phyloP scores from a whole-genome alignment of 1,284 basidiomycete genomes.

The Tremellales sp. region DNA sequence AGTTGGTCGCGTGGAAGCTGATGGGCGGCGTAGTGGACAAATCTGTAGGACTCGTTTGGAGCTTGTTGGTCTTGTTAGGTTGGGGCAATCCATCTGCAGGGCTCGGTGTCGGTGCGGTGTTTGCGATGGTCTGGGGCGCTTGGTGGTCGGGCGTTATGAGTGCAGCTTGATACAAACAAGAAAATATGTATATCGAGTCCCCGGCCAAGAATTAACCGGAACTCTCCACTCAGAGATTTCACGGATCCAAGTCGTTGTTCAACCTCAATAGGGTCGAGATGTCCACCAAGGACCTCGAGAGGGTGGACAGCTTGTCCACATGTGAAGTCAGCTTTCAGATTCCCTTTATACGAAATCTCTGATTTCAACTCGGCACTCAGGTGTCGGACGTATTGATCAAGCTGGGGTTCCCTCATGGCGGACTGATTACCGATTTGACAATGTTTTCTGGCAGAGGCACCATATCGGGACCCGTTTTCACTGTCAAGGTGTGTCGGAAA shows the following conservation, averaged over 20 bases:
- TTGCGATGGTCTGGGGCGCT: constrained; percentile 42
- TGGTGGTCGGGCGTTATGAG: constrained; percentile 43
- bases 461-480: constrained; percentile 76
- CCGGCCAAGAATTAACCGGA: too few relatives aligned
- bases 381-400: constrained; percentile 89
- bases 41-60: constrained; percentile 42
- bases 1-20: constrained; percentile 22
- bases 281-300: too few relatives aligned
- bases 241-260: too few relatives aligned
- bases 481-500: constrained; percentile 58
- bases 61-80: constrained; percentile 37
- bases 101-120: constrained; percentile 39
- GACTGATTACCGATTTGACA: constrained; percentile 75
- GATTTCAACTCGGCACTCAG: constrained; percentile 42
- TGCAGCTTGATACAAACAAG: too few relatives aligned
- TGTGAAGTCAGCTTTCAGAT: constrained; percentile 2
- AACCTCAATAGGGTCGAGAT: too few relatives aligned
- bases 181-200: too few relatives aligned
- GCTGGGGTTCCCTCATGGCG: constrained; percentile 69
- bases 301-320: too few relatives aligned
- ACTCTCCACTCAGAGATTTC: too few relatives aligned
- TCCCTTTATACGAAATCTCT: not conserved
- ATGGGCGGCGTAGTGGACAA: constrained; percentile 35
- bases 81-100: constrained; percentile 37
- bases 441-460: constrained; percentile 50